Evolutionary conservation across 1,284 basidiomycete species (phyloP).

Genomic region (Inonotus hispidus): DNA sequence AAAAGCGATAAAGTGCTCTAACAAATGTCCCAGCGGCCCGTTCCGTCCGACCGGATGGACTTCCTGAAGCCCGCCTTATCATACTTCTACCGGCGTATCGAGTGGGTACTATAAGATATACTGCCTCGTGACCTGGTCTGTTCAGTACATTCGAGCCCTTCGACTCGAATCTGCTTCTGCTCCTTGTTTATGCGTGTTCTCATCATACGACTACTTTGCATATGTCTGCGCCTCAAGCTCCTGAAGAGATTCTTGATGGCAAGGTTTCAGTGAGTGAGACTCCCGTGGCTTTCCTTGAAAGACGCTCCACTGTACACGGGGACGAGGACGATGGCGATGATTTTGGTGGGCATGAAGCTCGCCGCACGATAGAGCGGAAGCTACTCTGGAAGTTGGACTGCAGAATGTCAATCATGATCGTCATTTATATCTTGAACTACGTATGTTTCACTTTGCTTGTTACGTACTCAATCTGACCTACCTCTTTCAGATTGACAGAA

Average conservation of each 20-base stretch:
- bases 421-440: conserved; percentile 10
- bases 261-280: background rate
- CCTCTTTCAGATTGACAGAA: conserved; percentile 51
- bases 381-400: conserved; percentile 25
- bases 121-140: background rate
- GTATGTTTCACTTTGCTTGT: background rate
- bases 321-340: conserved; percentile 14
- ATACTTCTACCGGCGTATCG: background rate
- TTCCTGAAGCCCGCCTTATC: background rate
- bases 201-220: background rate
- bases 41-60: background rate
- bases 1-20: background rate
- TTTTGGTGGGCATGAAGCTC: conserved; percentile 23
- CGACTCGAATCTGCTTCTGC: background rate
- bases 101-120: background rate
- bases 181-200: no score
- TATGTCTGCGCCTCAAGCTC: background rate
- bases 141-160: no score
- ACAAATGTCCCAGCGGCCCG: background rate
- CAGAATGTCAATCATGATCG: conserved; percentile 28
- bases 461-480: background rate
- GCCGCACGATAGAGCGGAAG: conserved; percentile 21
- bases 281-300: background rate
- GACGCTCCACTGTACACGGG: background rate
- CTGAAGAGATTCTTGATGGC: background rate